Percentiles rank a stretch among this genome's conserved stretches.
Conservation (phyloP, 495 filamentous ascomycete genomes). For the Penicillium maclennaniae region DNA sequence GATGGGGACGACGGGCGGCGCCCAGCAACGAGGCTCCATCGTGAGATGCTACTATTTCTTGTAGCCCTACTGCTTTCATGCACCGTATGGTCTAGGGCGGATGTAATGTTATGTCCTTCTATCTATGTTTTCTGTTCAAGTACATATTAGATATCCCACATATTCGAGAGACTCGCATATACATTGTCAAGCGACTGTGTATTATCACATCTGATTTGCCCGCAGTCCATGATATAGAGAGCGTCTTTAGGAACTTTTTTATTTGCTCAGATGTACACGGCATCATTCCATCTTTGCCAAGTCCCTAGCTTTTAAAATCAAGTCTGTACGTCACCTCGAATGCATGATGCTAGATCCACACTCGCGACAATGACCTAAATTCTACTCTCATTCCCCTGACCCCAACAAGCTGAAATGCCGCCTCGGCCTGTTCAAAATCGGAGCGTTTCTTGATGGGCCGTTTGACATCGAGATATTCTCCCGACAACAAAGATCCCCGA, state of each 20-base stretch:
- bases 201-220: not conserved
- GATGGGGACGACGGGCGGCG: conserved; percentile 50
- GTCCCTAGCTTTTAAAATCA: not conserved
- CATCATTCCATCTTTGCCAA: not conserved
- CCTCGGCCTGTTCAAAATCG: conserved; percentile 67
- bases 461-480: conserved; percentile 68
- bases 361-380: conserved; percentile 83
- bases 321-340: not conserved
- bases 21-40: conserved; percentile 20
- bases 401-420: conserved; percentile 75
- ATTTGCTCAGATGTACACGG: not conserved
- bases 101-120: not conserved
- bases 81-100: not conserved
- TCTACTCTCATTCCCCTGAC: conserved; percentile 68
- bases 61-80: not conserved
- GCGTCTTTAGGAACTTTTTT: not conserved
- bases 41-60: not conserved
- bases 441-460: conserved; percentile 66
- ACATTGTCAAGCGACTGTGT: not conserved
- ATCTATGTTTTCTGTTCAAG: not conserved
- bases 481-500: conserved; percentile 63
- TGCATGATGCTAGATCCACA: conserved; percentile 8
- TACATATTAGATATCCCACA: not conserved
- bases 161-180: not conserved
- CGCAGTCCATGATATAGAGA: not conserved